Evolutionary conservation across 352 stramenopile genomes (phyloP).

Genomic region (Phytophthora macrochlamydospora): DNA sequence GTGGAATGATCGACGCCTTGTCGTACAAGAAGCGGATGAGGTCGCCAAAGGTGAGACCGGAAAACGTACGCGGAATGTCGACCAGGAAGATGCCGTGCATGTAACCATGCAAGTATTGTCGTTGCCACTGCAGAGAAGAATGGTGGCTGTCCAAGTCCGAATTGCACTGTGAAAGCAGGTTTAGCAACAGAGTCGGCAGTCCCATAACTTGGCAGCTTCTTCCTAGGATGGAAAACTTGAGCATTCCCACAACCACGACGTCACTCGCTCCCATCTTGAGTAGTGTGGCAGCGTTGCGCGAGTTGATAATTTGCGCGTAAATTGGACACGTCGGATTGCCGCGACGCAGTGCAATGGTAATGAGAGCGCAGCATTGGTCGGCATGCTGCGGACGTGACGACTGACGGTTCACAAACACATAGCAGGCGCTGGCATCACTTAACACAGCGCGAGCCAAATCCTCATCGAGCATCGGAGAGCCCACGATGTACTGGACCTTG

Average conservation of each 20-base stretch:
- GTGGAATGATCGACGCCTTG: constrained; percentile 62
- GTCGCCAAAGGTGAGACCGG: constrained; percentile 77
- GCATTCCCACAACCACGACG: constrained; percentile 66
- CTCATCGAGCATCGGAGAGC: constrained; percentile 78
- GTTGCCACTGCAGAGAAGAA: constrained; percentile 66
- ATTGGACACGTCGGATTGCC: constrained; percentile 77
- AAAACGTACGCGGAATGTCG: constrained; percentile 82
- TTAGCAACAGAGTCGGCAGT: constrained; percentile 70
- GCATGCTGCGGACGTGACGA: constrained; percentile 57
- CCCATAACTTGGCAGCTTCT: constrained; percentile 70
- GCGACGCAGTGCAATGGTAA: constrained; percentile 75
- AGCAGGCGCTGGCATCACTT: constrained; percentile 60
- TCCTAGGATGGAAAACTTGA: constrained; percentile 78
- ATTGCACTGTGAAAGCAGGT: constrained; percentile 63
- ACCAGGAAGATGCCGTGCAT: constrained; percentile 78
- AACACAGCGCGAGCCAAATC: constrained; percentile 71
- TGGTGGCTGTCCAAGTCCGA: constrained; percentile 57
- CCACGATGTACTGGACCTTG: constrained; percentile 86
- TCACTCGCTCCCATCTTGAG: constrained; percentile 80
- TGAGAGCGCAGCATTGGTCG: constrained; percentile 72
- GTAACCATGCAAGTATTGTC: constrained; percentile 70
- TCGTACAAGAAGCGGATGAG: constrained; percentile 84
- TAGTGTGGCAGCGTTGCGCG: constrained; percentile 62
- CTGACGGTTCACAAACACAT: constrained; percentile 71
- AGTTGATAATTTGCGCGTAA: constrained; percentile 80